Evolutionary conservation across 2,329 filamentous ascomycete genomes (phyloP), one percentile per base, ranked within the genome.

Genomic region (Hypomyces perniciosus): DNA sequence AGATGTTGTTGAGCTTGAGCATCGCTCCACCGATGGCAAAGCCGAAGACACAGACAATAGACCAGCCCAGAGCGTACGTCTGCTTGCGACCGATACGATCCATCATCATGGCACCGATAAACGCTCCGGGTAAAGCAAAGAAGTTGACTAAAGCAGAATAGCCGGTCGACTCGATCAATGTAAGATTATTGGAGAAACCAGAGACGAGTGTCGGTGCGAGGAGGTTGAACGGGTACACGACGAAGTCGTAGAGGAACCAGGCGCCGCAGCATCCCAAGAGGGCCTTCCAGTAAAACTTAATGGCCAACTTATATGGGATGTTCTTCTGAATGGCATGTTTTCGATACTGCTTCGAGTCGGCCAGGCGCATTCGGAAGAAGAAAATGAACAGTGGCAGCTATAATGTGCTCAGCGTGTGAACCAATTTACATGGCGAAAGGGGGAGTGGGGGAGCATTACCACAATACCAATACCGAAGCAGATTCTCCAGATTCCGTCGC

Each of bases 361-460:
- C 62, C 57, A 76, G 72, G 40, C 68, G 75, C 34, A 81, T 61
- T 8, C 79, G 75, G 52, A 81, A 77, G 60, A 78, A 78, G 46
- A 80, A 75, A 12, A 81, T 68, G 1, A 70, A 68, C 4, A 81
- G 62, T 4, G 48, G 48, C 6, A 50, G 41, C 20, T 20, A 20
- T 20, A 20, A 20, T 20, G 20, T 20, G 20, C 20, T 20, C 20
- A 20, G 20, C 20, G 20, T 20, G 20, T 20, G 20, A 20, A 20
- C 20, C 20, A 20, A 20, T 2, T 20, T 20, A 20, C 20, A 20
- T 20, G 20, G 20, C 20, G 20, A 20, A 20, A 20, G 20, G 20
- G 20, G 20, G 20, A 20, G 20, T 20, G 20, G 3, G 0, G 78
- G 78, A 6, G 64, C 38, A 20, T 20, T 20, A 20, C 20, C 6